Percentiles rank a stretch among this genome's conserved stretches.
phyloP scores from a whole-genome alignment of 331 rosid species.

The Acacia pycnantha region DNA sequence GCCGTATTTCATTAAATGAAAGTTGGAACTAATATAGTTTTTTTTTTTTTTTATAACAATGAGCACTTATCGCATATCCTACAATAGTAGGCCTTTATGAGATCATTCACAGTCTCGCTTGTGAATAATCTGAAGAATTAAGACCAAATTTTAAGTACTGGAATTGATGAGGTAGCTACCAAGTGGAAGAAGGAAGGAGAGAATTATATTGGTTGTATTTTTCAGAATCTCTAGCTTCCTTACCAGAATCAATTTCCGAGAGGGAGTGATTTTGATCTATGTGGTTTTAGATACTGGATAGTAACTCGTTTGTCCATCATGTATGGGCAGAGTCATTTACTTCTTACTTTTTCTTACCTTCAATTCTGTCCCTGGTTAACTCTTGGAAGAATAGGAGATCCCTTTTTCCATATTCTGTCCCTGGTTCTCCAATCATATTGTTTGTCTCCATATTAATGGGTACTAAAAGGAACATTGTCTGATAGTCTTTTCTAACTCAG shows the following conservation, averaged over 20 bases:
- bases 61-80: background rate
- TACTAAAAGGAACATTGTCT: background rate
- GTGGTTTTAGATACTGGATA: background rate
- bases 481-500: conserved; percentile 23
- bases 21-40: background rate
- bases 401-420: background rate
- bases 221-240: background rate
- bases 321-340: background rate
- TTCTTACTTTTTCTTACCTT: conserved; percentile 5
- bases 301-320: background rate
- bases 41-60: background rate
- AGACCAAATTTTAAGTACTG: background rate
- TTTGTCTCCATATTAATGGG: background rate
- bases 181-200: conserved; percentile 17
- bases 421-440: background rate
- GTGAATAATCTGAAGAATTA: conserved; percentile 23
- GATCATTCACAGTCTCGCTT: background rate
- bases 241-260: background rate
- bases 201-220: background rate
- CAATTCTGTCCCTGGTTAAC: background rate
- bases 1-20: background rate
- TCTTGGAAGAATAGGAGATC: background rate
- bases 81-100: background rate
- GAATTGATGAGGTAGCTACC: conserved; percentile 5
- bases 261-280: conserved; percentile 7